Percentiles rank a stretch among this genome's conserved stretches.
Evolutionary conservation across 1,284 basidiomycete species (phyloP).

Genomic region (Cutaneotrichosporon sp.): DNA sequence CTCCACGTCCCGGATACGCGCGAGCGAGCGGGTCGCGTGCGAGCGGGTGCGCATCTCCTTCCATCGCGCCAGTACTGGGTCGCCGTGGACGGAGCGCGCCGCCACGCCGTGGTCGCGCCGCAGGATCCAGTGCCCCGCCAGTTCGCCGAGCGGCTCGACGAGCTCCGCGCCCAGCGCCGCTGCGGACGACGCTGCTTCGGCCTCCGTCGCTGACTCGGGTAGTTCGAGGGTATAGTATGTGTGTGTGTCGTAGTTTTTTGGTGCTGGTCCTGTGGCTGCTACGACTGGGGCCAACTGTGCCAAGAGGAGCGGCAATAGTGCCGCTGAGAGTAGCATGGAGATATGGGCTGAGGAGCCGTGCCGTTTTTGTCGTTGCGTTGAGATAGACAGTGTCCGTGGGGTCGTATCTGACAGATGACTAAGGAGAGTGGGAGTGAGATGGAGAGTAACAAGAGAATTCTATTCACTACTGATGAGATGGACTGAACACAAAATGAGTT

Average conservation of each 20-base stretch:
- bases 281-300: background rate
- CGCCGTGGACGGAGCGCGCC: conserved; percentile 21
- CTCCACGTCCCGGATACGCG: conserved; percentile 42
- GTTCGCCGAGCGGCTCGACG: conserved; percentile 81
- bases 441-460: too few species aligned
- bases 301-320: conserved; percentile 19
- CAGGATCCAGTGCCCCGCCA: conserved; percentile 80
- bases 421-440: too few species aligned
- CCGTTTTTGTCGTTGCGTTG: background rate
- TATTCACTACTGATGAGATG: too few species aligned
- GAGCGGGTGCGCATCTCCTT: conserved; percentile 25
- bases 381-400: too few species aligned
- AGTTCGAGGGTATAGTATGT: conserved; percentile 58
- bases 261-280: background rate
- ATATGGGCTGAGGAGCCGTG: background rate
- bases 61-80: conserved; percentile 54
- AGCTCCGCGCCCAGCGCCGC: conserved; percentile 69
- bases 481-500: too few species aligned
- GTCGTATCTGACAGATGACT: too few species aligned
- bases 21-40: conserved; percentile 54
- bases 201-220: conserved; percentile 54
- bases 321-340: conserved; percentile 12
- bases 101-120: conserved; percentile 47
- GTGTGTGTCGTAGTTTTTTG: conserved; percentile 64
- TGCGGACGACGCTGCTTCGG: conserved; percentile 52